phyloP scores from a whole-genome alignment of 2,329 filamentous ascomycete species.

The Ophiostoma fasciatum region DNA sequence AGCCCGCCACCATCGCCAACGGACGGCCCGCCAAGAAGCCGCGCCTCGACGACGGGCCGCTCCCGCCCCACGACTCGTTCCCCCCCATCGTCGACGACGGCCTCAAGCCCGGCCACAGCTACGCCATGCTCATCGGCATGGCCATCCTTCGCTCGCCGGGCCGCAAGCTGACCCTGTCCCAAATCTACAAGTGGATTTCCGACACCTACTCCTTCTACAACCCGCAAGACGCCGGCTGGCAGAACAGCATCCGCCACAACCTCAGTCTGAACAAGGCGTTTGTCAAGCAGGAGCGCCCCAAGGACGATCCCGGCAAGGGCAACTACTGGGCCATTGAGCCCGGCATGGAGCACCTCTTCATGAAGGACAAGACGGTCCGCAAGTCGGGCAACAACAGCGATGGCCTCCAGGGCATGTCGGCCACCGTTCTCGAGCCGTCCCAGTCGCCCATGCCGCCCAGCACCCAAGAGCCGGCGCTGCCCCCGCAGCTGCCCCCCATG shows the following conservation, averaged over 20 bases:
- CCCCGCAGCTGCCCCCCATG: constrained; percentile 26
- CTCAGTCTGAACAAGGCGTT: constrained; percentile 95
- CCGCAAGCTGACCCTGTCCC: constrained; percentile 72
- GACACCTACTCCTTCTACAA: constrained; percentile 84
- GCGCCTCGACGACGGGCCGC: constrained; percentile 39
- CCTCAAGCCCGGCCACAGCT: constrained; percentile 79
- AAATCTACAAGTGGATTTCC: constrained; percentile 99
- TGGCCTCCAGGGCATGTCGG: constrained; percentile 43
- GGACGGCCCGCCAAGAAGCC: constrained; percentile 51
- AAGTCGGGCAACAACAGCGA: constrained; percentile 43
- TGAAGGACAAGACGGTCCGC: constrained; percentile 67
- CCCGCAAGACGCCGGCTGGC: constrained; percentile 77
- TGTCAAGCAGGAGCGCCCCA: constrained; percentile 85
- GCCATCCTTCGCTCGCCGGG: constrained; percentile 78
- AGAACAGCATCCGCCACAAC: constrained; percentile 98
- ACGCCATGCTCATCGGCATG: constrained; percentile 92
- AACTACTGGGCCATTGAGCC: constrained; percentile 92
- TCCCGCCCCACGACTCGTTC: constrained; percentile 67
- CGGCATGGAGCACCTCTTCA: constrained; percentile 79
- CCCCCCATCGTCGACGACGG: constrained; percentile 73
- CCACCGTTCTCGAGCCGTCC: constrained; percentile 33
- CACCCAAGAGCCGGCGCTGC: constrained; percentile 32
- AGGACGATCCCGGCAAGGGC: constrained; percentile 93
- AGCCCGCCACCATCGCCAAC: constrained; percentile 60
- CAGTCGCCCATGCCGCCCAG: constrained; percentile 21